phyloP scores from a whole-genome alignment of 169 alveolate species.

The Neospora caninum region DNA sequence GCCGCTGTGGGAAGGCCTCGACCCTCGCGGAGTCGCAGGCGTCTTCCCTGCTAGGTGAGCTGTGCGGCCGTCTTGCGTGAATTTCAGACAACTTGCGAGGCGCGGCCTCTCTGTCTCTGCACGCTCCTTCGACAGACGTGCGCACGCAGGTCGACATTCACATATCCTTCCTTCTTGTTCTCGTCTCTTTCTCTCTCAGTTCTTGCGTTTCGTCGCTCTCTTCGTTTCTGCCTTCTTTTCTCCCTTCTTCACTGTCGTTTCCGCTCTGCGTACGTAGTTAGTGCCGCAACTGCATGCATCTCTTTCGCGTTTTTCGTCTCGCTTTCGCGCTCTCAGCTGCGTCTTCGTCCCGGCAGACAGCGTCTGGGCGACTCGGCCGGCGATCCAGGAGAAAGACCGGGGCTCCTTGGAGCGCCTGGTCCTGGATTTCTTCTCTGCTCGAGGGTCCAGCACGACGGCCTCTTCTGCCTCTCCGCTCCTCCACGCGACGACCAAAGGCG shows the following conservation, averaged over 20 bases:
- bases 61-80: no score
- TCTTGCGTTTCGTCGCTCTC: background rate
- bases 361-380: background rate
- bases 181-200: no score
- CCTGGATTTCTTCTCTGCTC: background rate
- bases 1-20: background rate
- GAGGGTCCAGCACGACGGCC: background rate
- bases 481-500: background rate
- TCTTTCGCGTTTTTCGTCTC: no score
- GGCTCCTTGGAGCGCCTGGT: background rate
- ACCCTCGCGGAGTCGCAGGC: background rate
- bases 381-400: background rate
- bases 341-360: slow-evolving; percentile 6
- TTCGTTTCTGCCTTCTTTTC: background rate
- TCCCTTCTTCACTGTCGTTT: no score
- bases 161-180: no score
- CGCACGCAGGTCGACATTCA: no score
- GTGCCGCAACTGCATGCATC: no score
- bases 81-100: no score
- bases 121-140: no score
- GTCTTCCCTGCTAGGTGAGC: background rate
- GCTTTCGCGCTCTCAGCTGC: background rate
- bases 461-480: background rate
- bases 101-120: no score
- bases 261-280: no score